Conservation (phyloP, 2,329 filamentous ascomycete species). For the Scedosporium boydii region DNA sequence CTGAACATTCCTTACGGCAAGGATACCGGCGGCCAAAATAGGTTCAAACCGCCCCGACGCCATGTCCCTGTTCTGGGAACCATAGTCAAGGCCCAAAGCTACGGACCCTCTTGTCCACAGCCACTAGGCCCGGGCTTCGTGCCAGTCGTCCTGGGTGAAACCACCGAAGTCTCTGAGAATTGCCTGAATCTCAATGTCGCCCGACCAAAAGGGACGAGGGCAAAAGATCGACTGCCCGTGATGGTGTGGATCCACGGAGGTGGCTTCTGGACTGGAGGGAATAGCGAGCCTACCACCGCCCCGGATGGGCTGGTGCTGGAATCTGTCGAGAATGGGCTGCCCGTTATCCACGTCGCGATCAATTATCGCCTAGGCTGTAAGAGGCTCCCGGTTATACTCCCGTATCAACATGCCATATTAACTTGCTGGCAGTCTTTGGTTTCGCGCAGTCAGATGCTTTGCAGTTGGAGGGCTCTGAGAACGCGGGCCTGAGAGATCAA, state of each 20-base stretch:
- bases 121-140: slow-evolving; percentile 17
- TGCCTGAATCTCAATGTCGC: slow-evolving; percentile 26
- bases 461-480: slow-evolving; percentile 40
- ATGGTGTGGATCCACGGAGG: slow-evolving; percentile 50
- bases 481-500: slow-evolving; percentile 53
- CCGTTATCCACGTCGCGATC: slow-evolving; percentile 53
- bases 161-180: slow-evolving; percentile 27
- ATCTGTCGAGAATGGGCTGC: slow-evolving; percentile 34
- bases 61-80: slow-evolving; percentile 21
- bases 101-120: slow-evolving; percentile 36
- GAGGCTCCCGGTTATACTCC: slow-evolving; percentile 39
- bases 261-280: slow-evolving; percentile 29
- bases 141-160: slow-evolving; percentile 23
- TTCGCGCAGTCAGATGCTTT: slow-evolving; percentile 33
- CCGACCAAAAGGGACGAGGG: slow-evolving; percentile 16
- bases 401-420: slow-evolving; percentile 23
- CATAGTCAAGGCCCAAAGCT: slow-evolving; percentile 26
- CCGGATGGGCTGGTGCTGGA: slow-evolving; percentile 18
- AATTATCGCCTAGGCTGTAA: slow-evolving; percentile 53
- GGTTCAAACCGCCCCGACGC: slow-evolving; percentile 34
- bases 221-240: slow-evolving; percentile 33
- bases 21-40: slow-evolving; percentile 32
- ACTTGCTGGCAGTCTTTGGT: slow-evolving; percentile 25
- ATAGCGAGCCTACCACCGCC: slow-evolving; percentile 26
- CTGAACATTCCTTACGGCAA: slow-evolving; percentile 36